phyloP scores from a whole-genome alignment of 371 early-diverging fungal genomes.

The Rhizomucor pusillus region DNA sequence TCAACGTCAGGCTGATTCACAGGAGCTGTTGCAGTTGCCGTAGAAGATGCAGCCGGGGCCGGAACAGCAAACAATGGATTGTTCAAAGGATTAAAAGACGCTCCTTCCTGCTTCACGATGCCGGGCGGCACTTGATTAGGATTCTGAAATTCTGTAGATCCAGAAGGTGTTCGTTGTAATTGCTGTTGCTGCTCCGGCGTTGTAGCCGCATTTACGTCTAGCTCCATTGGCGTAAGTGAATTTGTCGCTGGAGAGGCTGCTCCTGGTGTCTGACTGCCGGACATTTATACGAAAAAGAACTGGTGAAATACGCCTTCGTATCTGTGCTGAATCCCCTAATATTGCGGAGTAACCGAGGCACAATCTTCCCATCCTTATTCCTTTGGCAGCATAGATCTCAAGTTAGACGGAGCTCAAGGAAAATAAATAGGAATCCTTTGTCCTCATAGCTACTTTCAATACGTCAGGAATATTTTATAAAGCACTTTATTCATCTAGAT shows the following conservation, averaged over 20 bases:
- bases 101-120: too few relatives aligned
- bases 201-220: constrained; percentile 19
- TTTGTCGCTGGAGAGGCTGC: constrained; percentile 17
- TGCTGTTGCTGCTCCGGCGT: constrained; percentile 16
- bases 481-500: too few relatives aligned
- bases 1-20: constrained; percentile 29
- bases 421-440: too few relatives aligned
- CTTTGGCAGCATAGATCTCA: too few relatives aligned
- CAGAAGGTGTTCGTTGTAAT: constrained; percentile 11
- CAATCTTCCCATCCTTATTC: too few relatives aligned
- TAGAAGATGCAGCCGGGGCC: neutral
- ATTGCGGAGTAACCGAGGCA: too few relatives aligned
- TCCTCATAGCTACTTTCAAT: too few relatives aligned
- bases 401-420: too few relatives aligned
- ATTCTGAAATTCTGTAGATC: constrained; percentile 19
- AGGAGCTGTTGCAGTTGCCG: neutral
- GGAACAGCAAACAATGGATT: neutral
- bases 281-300: too few relatives aligned
- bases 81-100: neutral
- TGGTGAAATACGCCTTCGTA: too few relatives aligned
- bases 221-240: constrained; percentile 23
- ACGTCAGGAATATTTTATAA: too few relatives aligned
- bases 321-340: too few relatives aligned
- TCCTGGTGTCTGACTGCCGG: constrained; percentile 10
- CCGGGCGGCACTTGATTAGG: constrained; percentile 12